phyloP scores from a whole-genome alignment of 2,329 filamentous ascomycete genomes.

The Ophiostoma fasciatum region DNA sequence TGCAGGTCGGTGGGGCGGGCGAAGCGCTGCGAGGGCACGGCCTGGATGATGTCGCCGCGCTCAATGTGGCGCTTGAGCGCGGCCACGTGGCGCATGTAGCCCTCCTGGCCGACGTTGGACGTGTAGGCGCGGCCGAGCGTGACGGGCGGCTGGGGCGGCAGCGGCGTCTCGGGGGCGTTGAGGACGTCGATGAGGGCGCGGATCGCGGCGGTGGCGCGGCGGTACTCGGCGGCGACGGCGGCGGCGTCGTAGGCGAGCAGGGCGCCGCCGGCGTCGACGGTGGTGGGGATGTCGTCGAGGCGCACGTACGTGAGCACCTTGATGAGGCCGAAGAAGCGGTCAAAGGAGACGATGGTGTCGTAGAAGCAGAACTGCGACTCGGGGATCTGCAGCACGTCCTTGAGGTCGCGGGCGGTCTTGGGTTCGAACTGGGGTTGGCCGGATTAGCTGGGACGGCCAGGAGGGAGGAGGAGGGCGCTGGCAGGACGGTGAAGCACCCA shows the following conservation, averaged over 20 bases:
- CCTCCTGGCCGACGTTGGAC: slow-evolving; percentile 78
- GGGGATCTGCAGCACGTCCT: slow-evolving; percentile 77
- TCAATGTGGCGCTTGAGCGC: slow-evolving; percentile 80
- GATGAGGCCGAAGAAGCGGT: slow-evolving; percentile 84
- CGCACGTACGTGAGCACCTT: slow-evolving; percentile 87
- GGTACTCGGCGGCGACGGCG: slow-evolving; percentile 51
- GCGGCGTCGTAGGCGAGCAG: slow-evolving; percentile 6
- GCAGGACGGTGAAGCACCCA: no score
- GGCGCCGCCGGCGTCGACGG: slow-evolving; percentile 31
- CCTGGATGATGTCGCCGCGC: slow-evolving; percentile 91
- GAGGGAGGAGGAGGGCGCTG: background rate
- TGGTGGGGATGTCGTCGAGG: no score
- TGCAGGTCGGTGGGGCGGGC: slow-evolving; percentile 79
- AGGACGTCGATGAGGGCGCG: slow-evolving; percentile 55
- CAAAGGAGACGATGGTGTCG: slow-evolving; percentile 85
- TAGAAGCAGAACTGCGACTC: slow-evolving; percentile 97
- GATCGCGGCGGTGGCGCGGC: slow-evolving; percentile 48
- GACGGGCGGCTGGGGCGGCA: slow-evolving; percentile 65
- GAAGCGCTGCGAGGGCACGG: slow-evolving; percentile 87
- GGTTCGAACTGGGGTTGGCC: slow-evolving; percentile 87
- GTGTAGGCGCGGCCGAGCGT: slow-evolving; percentile 61
- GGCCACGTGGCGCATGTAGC: slow-evolving; percentile 84
- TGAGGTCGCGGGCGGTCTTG: slow-evolving; percentile 77
- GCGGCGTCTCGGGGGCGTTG: slow-evolving; percentile 56
- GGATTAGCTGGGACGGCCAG: background rate